A percentile compares a stretch with the other conserved stretches of the same genome.
Evolutionary conservation across 1,139 yeast genomes (phyloP).

Genomic region (Candida anutae): DNA sequence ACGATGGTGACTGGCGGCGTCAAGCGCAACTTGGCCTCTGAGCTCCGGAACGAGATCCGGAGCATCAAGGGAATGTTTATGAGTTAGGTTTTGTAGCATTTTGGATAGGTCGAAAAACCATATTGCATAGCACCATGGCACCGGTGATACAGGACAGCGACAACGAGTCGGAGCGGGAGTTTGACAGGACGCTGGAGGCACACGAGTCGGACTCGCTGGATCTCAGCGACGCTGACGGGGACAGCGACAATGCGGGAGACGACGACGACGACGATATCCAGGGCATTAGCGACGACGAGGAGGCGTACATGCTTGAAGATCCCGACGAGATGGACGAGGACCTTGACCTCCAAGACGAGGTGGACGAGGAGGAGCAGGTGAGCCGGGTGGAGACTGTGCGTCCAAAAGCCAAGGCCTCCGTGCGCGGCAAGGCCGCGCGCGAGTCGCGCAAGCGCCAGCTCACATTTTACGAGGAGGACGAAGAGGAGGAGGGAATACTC

Average conservation of each 20-base stretch:
- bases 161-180: slow-evolving; percentile 9
- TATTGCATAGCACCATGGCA: slow-evolving; percentile 33
- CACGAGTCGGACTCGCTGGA: slow-evolving; percentile 14
- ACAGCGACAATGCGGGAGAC: slow-evolving; percentile 17
- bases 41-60: too few species aligned
- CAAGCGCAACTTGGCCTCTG: too few species aligned
- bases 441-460: slow-evolving; percentile 25
- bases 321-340: slow-evolving; percentile 37
- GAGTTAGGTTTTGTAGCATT: too few species aligned
- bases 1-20: too few species aligned
- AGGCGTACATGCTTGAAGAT: slow-evolving; percentile 28
- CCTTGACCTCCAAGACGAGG: slow-evolving; percentile 25
- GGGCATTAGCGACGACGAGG: slow-evolving; percentile 21
- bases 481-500: slow-evolving; percentile 17
- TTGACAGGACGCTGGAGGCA: slow-evolving; percentile 14
- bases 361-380: too few species aligned
- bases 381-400: too few species aligned
- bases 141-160: slow-evolving; percentile 7
- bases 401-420: slow-evolving; percentile 4
- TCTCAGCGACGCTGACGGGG: slow-evolving; percentile 11
- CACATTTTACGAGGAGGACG: slow-evolving; percentile 28
- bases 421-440: slow-evolving; percentile 12
- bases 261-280: slow-evolving; percentile 18
- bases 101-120: too few species aligned
- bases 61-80: too few species aligned